Evolutionary conservation across 169 alveolate species (phyloP), one percentile per base, ranked within the genome.

Genomic region (Miamiensis avidus): DNA sequence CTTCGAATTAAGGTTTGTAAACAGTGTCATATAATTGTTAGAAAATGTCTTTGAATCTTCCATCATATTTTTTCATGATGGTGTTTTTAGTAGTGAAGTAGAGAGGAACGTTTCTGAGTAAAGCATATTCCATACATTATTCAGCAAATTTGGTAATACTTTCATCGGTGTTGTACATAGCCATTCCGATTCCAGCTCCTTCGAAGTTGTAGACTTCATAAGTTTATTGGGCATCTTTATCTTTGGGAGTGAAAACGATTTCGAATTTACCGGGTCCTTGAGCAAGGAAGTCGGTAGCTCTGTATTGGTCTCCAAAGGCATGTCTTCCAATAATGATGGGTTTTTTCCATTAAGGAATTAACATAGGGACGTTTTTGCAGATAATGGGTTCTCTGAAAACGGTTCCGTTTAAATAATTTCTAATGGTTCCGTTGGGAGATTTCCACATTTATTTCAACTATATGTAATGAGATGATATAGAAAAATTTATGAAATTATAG

Each of bases 231-330:
- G 81, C 89, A 29, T 88, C 83, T 65, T 96, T 95, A 75, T 95
- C 97, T 29, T 89, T 91, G 1, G 99, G 99, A 6, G 96, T 93
- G 93, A 94, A 97, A 0, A 84, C 90, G 73, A 98, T 81, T 82
- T 95, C 97, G 49, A 98, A 89, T 74, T 90, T 96, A 32, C 99
- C 99, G 15, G 97, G 97, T 74, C 93, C 92, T 34, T 93, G 86
- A 28, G 97, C 95, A 82, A 89, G 93, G 69, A 92, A 78, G 75
- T 97, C 98, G 65, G 94, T 88, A 11, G 98, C 98, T 88, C 94
- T 97, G 95, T 98, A 98, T 95, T 98, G 98, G 91, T 98, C 99
- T 31, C 98, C 99, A 91, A 93, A 96, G n/a, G 98, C 99, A 88
- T 98, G 99, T 77, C 99, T 95, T 74, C 99, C 99, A 69, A 98